Percentiles rank a stretch among this genome's conserved stretches.
phyloP scores from a whole-genome alignment of 495 filamentous ascomycete species.

The Cercophora newfieldiana region DNA sequence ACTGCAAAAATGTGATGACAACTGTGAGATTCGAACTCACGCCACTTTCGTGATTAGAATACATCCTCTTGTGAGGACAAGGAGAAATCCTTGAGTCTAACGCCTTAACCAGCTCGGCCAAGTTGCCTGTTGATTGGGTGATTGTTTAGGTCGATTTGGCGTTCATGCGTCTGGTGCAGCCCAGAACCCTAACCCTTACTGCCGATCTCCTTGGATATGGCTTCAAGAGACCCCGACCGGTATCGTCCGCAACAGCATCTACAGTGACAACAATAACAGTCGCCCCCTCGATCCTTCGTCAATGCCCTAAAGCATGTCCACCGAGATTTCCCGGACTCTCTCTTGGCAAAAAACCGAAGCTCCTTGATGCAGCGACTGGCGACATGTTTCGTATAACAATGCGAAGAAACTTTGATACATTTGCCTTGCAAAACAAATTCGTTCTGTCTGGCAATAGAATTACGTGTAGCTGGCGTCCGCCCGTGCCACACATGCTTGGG shows the following conservation, averaged over 20 bases:
- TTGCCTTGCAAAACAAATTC: conserved; percentile 7
- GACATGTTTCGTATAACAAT: too few species aligned
- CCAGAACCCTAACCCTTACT: too few species aligned
- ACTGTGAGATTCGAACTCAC: conserved; percentile 39
- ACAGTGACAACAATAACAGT: too few species aligned
- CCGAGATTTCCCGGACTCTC: too few species aligned
- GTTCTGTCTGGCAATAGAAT: conserved; percentile 7
- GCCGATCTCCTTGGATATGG: too few species aligned
- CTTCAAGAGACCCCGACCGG: too few species aligned
- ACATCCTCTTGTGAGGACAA: conserved; percentile 13
- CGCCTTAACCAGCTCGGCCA: conserved; percentile 41
- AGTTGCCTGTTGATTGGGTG: conserved; percentile 6
- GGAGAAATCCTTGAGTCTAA: conserved; percentile 34
- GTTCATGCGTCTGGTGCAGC: too few species aligned
- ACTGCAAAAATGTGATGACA: conserved; percentile 27
- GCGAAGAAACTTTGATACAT: conserved; percentile 2
- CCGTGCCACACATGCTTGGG: conserved; percentile 7
- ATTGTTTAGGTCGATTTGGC: neutral
- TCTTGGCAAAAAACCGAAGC: too few species aligned
- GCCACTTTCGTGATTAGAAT: conserved; percentile 39
- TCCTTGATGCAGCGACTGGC: too few species aligned
- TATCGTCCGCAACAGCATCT: too few species aligned
- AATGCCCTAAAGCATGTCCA: too few species aligned
- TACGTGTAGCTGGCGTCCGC: conserved; percentile 2
- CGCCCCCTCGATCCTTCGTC: too few species aligned